Percentiles rank a stretch among this genome's conserved stretches.
Conservation (phyloP, 2,329 filamentous ascomycete species). For the Paraphoma sp. region DNA sequence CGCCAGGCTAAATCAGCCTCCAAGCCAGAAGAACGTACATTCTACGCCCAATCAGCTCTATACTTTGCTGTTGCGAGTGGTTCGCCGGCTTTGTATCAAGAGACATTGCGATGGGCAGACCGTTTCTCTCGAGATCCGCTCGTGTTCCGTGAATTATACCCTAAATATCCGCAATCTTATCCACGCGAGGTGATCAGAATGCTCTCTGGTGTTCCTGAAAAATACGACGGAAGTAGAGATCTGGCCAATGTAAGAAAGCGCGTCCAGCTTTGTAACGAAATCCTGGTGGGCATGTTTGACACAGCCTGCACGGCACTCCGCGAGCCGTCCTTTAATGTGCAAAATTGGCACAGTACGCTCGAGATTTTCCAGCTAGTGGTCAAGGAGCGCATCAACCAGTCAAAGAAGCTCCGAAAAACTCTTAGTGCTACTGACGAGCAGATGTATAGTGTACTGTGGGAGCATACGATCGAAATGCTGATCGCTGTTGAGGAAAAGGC, state of each 20-base stretch:
- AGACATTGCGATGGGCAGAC: constrained; percentile 40
- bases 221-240: neutral
- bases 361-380: constrained; percentile 20
- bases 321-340: constrained; percentile 41
- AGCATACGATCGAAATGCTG: constrained; percentile 25
- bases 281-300: constrained; percentile 37
- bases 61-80: constrained; percentile 41
- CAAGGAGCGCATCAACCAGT: constrained; percentile 18
- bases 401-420: constrained; percentile 8
- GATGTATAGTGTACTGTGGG: constrained; percentile 28
- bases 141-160: constrained; percentile 4
- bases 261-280: constrained; percentile 36
- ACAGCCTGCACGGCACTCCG: constrained; percentile 31
- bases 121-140: constrained; percentile 47
- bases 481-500: constrained; percentile 27
- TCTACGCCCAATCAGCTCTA: constrained; percentile 34
- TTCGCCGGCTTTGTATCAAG: constrained; percentile 30
- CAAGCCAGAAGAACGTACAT: constrained; percentile 36
- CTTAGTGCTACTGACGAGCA: constrained; percentile 17
- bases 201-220: constrained; percentile 8
- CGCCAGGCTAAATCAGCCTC: constrained; percentile 26
- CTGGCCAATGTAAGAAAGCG: constrained; percentile 12
- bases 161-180: neutral
- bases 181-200: constrained; percentile 4
- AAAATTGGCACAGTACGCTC: constrained; percentile 38